Percentiles rank a stretch among this genome's conserved stretches.
Evolutionary conservation across 75 land plant species (phyloP).

Genomic region (Picea glauca): DNA sequence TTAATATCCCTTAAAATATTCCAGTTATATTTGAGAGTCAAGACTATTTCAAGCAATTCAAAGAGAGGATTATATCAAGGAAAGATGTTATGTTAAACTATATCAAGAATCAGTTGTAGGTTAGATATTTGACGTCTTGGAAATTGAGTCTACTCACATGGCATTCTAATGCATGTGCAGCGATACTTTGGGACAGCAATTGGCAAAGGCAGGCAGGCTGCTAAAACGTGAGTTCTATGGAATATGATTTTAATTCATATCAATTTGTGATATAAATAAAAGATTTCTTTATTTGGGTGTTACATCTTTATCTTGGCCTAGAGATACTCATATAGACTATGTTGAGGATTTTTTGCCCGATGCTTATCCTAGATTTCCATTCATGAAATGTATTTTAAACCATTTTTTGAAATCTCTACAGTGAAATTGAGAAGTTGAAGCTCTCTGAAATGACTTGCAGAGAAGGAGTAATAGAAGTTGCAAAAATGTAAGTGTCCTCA

Average conservation of each 20-base stretch:
- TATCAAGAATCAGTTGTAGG: background rate
- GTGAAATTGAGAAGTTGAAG: conserved; percentile 96
- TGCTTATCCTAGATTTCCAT: background rate
- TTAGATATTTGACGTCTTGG: background rate
- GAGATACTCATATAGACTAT: background rate
- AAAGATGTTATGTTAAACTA: too few relatives aligned
- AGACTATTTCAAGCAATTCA: too few relatives aligned
- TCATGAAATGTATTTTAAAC: background rate
- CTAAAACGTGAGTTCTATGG: conserved; percentile 79
- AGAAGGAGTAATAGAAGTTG: conserved; percentile 90
- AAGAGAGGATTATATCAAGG: too few relatives aligned
- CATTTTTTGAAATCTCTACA: conserved; percentile 18
- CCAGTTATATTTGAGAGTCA: too few relatives aligned
- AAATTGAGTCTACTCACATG: background rate
- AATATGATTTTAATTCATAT: background rate
- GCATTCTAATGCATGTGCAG: conserved; percentile 29
- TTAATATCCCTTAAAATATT: background rate
- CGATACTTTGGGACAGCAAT: conserved; percentile 98
- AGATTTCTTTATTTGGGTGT: too few relatives aligned
- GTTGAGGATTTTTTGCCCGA: background rate
- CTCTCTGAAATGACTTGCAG: conserved; percentile 94
- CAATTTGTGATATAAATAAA: background rate
- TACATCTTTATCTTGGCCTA: background rate
- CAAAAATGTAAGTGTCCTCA: conserved; percentile 75
- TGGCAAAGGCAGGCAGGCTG: conserved; percentile 99